A percentile compares a stretch with the other conserved stretches of the same genome.
Evolutionary conservation across 306 rosid species (phyloP).

Genomic region (Sophora flavescens): DNA sequence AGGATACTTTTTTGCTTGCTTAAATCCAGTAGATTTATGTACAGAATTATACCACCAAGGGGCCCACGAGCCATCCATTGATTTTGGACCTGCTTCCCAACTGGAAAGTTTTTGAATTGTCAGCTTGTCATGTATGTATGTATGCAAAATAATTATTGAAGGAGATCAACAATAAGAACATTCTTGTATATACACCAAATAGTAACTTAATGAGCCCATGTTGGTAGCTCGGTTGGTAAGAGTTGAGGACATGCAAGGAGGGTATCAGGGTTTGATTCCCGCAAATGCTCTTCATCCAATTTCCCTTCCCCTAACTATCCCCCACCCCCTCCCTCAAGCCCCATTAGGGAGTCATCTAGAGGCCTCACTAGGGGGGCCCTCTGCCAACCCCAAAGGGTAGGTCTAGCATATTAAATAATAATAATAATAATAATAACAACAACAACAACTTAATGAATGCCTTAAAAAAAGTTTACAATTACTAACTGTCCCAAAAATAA

Average conservation of each 20-base stretch:
- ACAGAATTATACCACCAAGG: conserved; percentile 84
- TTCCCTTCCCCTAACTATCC: too few relatives aligned
- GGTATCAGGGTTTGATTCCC: too few relatives aligned
- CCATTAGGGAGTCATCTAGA: too few relatives aligned
- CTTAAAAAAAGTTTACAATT: background rate
- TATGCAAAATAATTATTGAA: conserved; percentile 22
- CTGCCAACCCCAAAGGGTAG: too few relatives aligned
- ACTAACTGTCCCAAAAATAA: conserved; percentile 1
- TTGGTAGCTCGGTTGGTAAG: background rate
- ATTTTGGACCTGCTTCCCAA: conserved; percentile 86
- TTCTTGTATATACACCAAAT: conserved; percentile 16
- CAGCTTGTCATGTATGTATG: conserved; percentile 40
- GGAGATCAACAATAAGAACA: conserved; percentile 6
- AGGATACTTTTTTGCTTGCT: conserved; percentile 65
- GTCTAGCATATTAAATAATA: too few relatives aligned
- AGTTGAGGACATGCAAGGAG: too few relatives aligned
- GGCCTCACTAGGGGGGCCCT: too few relatives aligned
- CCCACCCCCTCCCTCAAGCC: too few relatives aligned
- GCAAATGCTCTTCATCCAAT: too few relatives aligned
- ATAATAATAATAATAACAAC: background rate
- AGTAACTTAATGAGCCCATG: background rate
- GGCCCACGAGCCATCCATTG: conserved; percentile 84
- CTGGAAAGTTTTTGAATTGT: conserved; percentile 53
- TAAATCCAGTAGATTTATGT: conserved; percentile 70
- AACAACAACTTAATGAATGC: background rate